Percentiles rank a stretch among this genome's conserved stretches.
Evolutionary conservation across 106 monocot species (phyloP).

Genomic region (Dioscorea dumetorum): DNA sequence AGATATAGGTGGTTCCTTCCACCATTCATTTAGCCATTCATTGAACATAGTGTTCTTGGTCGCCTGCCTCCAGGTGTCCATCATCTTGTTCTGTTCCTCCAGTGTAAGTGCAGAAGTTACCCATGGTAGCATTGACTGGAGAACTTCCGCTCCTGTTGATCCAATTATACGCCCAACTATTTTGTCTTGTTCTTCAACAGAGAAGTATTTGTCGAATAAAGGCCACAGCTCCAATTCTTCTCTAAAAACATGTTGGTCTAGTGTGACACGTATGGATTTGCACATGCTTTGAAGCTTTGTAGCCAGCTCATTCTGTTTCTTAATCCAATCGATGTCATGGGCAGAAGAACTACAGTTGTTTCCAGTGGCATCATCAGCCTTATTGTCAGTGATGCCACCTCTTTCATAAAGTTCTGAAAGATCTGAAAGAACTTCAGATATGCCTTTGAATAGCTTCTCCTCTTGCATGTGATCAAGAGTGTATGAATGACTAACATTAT

Average conservation of each 20-base stretch:
- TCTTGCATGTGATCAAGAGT: constrained; percentile 98
- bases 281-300: constrained; percentile 99
- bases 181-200: constrained; percentile 97
- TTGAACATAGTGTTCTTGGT: constrained; percentile 99
- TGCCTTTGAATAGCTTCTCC: constrained; percentile 90
- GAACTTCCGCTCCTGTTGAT: constrained; percentile 92
- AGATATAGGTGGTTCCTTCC: constrained; percentile 59
- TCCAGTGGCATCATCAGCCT: constrained; percentile 8
- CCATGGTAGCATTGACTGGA: constrained; percentile 99
- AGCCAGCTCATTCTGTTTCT: constrained; percentile 72
- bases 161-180: constrained; percentile 97
- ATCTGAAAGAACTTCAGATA: constrained; percentile 76
- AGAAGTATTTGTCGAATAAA: constrained; percentile 89
- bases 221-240: constrained; percentile 99
- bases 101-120: constrained; percentile 91
- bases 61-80: constrained; percentile 92
- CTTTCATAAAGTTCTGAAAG: constrained; percentile 56
- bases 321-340: constrained; percentile 25
- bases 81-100: constrained; percentile 96
- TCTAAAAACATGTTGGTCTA: constrained; percentile 87
- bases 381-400: constrained; percentile 10
- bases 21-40: constrained; percentile 99
- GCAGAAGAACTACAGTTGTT: neutral
- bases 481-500: constrained; percentile 98
- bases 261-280: constrained; percentile 89